Conservation (phyloP, 2,329 filamentous ascomycete genomes). For the Sphaerostilbella broomeana region DNA sequence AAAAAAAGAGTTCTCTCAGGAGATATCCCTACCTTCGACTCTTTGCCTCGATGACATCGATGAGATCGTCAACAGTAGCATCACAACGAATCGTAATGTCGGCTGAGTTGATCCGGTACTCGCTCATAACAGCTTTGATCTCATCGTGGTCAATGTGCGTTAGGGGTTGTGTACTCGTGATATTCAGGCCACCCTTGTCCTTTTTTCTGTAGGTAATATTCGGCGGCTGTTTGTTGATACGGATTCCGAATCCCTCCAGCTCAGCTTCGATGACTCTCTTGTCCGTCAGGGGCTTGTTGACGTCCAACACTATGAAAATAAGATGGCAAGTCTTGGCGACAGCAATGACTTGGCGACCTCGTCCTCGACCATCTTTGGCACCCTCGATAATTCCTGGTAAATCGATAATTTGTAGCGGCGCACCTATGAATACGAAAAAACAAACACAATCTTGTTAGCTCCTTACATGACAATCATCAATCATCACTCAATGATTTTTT, state of each 20-base stretch:
- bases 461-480: too few relatives aligned
- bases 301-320: constrained; percentile 97
- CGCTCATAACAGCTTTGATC: constrained; percentile 95
- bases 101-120: constrained; percentile 93
- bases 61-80: constrained; percentile 93
- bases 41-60: constrained; percentile 91
- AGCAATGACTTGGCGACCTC: constrained; percentile 96
- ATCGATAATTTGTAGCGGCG: constrained; percentile 97
- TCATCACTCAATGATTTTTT: too few relatives aligned
- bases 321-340: constrained; percentile 98
- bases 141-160: constrained; percentile 92
- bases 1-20: too few relatives aligned
- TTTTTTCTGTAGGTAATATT: constrained; percentile 99
- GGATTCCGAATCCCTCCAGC: constrained; percentile 93
- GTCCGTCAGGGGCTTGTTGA: constrained; percentile 96
- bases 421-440: constrained; percentile 41
- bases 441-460: too few relatives aligned
- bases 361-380: constrained; percentile 94
- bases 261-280: constrained; percentile 94
- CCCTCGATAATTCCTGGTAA: constrained; percentile 98
- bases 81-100: constrained; percentile 98
- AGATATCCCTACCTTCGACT: constrained; percentile 48
- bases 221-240: constrained; percentile 93
- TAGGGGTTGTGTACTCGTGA: constrained; percentile 89
- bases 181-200: constrained; percentile 93